A percentile compares a stretch with the other conserved stretches of the same genome.
phyloP scores from a whole-genome alignment of 2,329 filamentous ascomycete species.

The Sarocladiaceae sp. region DNA sequence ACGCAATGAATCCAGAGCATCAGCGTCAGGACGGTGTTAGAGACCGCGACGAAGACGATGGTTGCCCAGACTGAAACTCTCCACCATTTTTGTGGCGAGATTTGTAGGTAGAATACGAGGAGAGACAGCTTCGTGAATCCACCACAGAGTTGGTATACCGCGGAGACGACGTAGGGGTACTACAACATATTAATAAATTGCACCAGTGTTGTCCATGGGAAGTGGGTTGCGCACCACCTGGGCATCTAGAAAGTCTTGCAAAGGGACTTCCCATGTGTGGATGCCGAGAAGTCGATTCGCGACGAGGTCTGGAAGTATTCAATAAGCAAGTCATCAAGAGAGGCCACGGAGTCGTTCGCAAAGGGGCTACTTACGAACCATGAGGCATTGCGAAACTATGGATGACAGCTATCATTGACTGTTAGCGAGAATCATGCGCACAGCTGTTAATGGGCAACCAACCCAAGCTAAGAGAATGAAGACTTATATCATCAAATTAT shows the following conservation, averaged over 20 bases:
- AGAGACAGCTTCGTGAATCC: constrained; percentile 31
- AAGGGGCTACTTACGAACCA: constrained; percentile 1
- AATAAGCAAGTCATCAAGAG: no score
- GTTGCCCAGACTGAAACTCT: constrained; percentile 21
- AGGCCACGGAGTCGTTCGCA: background rate
- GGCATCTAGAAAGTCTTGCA: background rate
- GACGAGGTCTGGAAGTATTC: background rate
- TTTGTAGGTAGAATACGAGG: constrained; percentile 28
- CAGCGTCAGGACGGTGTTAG: constrained; percentile 20
- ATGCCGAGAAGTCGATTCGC: background rate
- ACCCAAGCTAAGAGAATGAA: constrained; percentile 21
- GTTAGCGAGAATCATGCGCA: no score
- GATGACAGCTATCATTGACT: no score
- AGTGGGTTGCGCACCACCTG: background rate
- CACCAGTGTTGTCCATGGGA: background rate
- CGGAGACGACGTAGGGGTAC: constrained; percentile 18
- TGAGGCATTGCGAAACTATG: background rate
- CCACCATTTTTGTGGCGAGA: constrained; percentile 28
- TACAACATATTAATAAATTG: background rate
- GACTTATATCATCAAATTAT: no score
- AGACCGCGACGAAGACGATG: constrained; percentile 23
- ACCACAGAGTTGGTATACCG: constrained; percentile 26
- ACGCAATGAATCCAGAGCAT: constrained; percentile 19
- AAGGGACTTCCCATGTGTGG: constrained; percentile 1
- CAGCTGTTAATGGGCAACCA: no score